These are phyloP conservation scores for Colletotrichum tofieldiae DNA, from an alignment of 2,329 filamentous ascomycete species.

Conservation along the genomic window DNA sequence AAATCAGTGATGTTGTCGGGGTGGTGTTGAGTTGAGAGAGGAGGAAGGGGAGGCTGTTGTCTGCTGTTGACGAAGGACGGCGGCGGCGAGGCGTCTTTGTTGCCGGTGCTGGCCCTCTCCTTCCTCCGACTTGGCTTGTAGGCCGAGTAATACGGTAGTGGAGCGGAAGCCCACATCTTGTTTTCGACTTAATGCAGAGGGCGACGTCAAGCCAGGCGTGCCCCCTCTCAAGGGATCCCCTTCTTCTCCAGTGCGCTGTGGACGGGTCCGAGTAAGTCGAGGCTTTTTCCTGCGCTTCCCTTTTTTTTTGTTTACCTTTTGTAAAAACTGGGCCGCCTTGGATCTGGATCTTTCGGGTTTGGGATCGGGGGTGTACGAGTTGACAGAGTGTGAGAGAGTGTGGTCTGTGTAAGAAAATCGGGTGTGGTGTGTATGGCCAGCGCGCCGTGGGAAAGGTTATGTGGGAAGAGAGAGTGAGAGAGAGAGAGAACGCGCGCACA, in stretches of 20 bases:
- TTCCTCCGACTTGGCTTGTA: conserved; percentile 40
- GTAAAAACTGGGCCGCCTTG: conserved; percentile 38
- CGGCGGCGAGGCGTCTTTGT: conserved; percentile 42
- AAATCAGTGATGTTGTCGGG: conserved; percentile 56
- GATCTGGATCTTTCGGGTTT: conserved; percentile 29
- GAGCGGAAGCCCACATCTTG: conserved; percentile 44
- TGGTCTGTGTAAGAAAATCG: conserved; percentile 13
- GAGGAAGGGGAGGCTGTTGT: conserved; percentile 17
- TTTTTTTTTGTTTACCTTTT: conserved; percentile 20
- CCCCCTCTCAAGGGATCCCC: conserved; percentile 41
- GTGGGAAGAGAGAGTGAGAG: not conserved
- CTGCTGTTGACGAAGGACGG: conserved; percentile 24
- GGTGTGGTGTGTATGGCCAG: conserved; percentile 3
- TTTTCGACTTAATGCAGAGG: conserved; percentile 43
- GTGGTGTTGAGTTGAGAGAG: conserved; percentile 33
- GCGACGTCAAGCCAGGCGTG: conserved; percentile 43
- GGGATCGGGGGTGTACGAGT: conserved; percentile 26
- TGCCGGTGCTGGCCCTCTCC: conserved; percentile 25
- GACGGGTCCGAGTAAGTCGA: conserved; percentile 25
- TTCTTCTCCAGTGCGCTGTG: conserved; percentile 35
- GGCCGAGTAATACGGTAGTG: conserved; percentile 45
- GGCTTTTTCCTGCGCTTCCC: conserved; percentile 23
- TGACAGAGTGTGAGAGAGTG: not conserved
- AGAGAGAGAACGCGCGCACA: conserved; percentile 10
- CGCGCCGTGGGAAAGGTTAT: not conserved